A percentile compares a stretch with the other conserved stretches of the same genome.
Evolutionary conservation across 352 stramenopile genomes (phyloP).

Genomic region (Blastocystis sp.): DNA sequence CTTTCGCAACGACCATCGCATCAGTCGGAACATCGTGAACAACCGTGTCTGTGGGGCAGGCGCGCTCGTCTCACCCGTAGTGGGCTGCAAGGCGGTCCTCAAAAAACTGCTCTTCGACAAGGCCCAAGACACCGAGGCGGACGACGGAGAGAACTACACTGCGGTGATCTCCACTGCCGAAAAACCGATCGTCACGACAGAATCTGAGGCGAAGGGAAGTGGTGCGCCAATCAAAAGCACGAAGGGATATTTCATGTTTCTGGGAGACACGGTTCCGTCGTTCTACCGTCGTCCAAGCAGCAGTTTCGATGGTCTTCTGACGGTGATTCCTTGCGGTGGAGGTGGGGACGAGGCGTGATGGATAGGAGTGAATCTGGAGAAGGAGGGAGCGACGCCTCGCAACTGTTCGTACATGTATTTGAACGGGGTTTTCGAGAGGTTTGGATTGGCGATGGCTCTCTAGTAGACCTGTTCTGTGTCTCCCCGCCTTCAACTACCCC

Average conservation of each 20-base stretch:
- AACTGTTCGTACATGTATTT: conserved; percentile 47
- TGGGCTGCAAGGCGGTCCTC: neutral
- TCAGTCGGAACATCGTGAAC: conserved; percentile 23
- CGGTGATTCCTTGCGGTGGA: conserved; percentile 26
- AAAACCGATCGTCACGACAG: neutral
- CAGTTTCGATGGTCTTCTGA: conserved; percentile 6
- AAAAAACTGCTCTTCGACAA: neutral
- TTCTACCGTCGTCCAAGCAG: conserved; percentile 33
- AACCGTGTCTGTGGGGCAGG: neutral
- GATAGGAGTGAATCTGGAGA: neutral
- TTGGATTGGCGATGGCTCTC: neutral
- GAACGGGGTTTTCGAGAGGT: conserved; percentile 51
- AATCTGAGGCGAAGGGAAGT: neutral
- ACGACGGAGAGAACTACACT: neutral
- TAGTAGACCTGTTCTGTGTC: neutral
- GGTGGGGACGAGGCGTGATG: neutral
- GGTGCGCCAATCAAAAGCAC: neutral
- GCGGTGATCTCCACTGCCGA: neutral
- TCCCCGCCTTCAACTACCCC: neutral
- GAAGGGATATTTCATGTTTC: conserved; percentile 36
- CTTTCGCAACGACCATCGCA: neutral
- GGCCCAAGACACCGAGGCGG: neutral
- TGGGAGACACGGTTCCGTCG: conserved; percentile 39
- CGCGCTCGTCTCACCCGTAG: neutral
- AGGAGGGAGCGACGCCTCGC: neutral